Base-by-base conservation (phyloP, 2,329 filamentous ascomycete genomes). In the Verticillium tricorpus region DNA sequence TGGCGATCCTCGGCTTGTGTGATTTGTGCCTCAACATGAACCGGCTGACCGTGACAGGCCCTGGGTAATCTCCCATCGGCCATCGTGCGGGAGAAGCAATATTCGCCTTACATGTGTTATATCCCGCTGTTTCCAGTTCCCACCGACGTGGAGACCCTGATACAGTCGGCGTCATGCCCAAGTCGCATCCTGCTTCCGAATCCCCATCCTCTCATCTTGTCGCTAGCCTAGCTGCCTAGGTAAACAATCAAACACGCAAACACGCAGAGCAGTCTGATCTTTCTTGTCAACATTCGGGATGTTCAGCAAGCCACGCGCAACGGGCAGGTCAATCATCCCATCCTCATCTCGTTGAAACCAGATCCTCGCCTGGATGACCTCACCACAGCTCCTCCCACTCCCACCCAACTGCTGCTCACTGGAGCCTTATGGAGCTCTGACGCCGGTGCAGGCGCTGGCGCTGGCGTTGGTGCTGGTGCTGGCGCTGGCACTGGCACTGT, bases 381-480 rank as follows among this genome's bases (percentile, higher is more conserved):
- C 45, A 50, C 45, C 14, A 2, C 34, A 35, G 34, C 34, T 35
- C 9, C 34, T 14, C 9, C 8, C 34, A 14, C 34, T 35, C 9
- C 34, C 34, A 35, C 34, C 34, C 14, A 35, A 11, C 34, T 14
- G 19, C 7, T n/a, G 19, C 45, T 22, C n/a, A 50, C 45, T 50
- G n/a, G 9, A 50, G 45, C 19, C n/a, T 12, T 5, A 54, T 68
- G 60, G 19, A 70, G 62, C 52, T 63, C 64, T 66, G 17, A 63
- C 60, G 37, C 65, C 63, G 57, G 57, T 40, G 59, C 34, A 34
- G 54, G 61, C 11, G 59, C 28, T 28, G 28, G 28, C 28, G 28
- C 28, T 28, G 28, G 25, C 4, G 4, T 5, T 5, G 25, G 56
- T 59, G 61, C 61, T 63, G 61, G 57, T 19, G 57, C 28, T 60